Evolutionary conservation across 768 basidiomycete species (phyloP), one percentile per base, ranked within the genome.

Genomic region (Trametes villosa): DNA sequence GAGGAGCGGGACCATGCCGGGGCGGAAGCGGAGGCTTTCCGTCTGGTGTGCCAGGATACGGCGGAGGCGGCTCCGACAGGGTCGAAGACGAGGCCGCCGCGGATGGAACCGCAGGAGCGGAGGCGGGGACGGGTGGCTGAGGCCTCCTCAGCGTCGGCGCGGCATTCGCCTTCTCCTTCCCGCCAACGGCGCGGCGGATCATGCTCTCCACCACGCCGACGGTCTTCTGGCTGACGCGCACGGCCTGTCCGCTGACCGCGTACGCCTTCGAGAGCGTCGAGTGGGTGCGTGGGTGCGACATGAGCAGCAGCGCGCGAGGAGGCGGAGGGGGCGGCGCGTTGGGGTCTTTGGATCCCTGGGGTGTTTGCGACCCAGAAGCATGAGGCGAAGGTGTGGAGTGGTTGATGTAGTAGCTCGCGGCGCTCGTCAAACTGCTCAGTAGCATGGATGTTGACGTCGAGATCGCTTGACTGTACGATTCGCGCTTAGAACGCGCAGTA

Each of bases 391-490:
- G 83, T 18, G 76, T 75, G 2, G 87, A 83, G 65, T 86, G 79
- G 7, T 76, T 72, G 55, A 89, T 84, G 72, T 88, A 91, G 64
- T 79, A 80, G 44, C 81, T 77, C 9, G 90, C 84, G 0, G 87
- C 87, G 2, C 78, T 74, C 4, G 82, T 83, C 53, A 92, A 83
- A 4, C 86, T 86, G 1, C 82, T 81, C 26, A 87, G 71, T 18
- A 90, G 76, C 20, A 87, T 80, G 38, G 81, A 85, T 6, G 89
- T 88, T 18, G 86, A 84, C 29, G 79, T 76, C 4, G 89, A 83
- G 56, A 93, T 89, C 0, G 85, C 86, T 70, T 85, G 83, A 68
- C 89, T 91, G 60, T 8, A 36, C 4, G 53, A 44, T 45, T 31
- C 12, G 8, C 24, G n/a, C 12, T 7, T 34, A 15, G 33, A 7